Base-by-base conservation (phyloP, 1,284 basidiomycete genomes). In the Phellopilus nigrolimitatus region DNA sequence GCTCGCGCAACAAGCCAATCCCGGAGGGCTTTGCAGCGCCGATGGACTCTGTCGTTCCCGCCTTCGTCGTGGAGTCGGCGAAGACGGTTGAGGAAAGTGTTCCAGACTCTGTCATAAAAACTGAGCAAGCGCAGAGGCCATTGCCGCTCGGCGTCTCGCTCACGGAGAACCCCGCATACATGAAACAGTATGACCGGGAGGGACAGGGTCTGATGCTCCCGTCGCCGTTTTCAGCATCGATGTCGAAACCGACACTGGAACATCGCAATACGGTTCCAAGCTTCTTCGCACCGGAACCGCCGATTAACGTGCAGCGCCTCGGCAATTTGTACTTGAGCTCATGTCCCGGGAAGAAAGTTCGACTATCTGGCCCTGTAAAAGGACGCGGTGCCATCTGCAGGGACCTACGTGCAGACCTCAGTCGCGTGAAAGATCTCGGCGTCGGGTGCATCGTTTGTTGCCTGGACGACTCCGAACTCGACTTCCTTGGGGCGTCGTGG, bases 261-360 rank as follows among this genome's bases (percentile, higher is more conserved):
- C 34, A 40, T 12, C 30, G 19, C 10, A n/a, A 15, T 15, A 15
- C 34, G 13, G 19, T 41, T 10, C 17, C 28, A 38, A 28, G 25
- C 19, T 21, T 22, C 4, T 34, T 30, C 2, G 21, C 45, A 2
- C 49, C 55, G 37, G 22, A 55, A 31, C 43, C 48, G 45, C 56
- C 56, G 22, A 37, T 57, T 2, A 51, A 56, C 22, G 13, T 54
- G 17, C 61, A 56, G 21, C 65, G 59, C 31, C 66, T 97, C 1
- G 95, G 95, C n/a, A 98, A 98, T 66, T 66, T 99, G 30, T 77
- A 89, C 41, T 69, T 99, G 25, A 93, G 89, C 2, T 95, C 91
- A 4, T 98, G 95, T 69, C 95, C 95, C 0, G 95, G 95, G 6
- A 99, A 98, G 69, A 94, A 97, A 88, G 88, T 99, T 8, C 82